phyloP scores from a whole-genome alignment of 139 green algal genomes.

The Picochlorum sp. region DNA sequence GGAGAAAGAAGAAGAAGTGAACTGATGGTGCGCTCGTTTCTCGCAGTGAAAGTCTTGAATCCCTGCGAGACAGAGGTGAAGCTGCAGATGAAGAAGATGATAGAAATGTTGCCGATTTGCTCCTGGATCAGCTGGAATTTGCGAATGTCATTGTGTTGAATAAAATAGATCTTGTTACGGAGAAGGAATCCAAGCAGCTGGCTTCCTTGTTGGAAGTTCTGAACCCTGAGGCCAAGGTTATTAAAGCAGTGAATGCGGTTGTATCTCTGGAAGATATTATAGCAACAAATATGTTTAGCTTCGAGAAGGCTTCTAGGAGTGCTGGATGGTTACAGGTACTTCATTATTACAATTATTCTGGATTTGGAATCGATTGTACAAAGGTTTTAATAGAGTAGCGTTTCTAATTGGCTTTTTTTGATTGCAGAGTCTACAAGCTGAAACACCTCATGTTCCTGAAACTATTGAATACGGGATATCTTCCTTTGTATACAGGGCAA shows the following conservation, averaged over 20 bases:
- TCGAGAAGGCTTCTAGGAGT: slow-evolving; percentile 36
- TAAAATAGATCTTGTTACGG: slow-evolving; percentile 45
- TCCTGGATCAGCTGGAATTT: slow-evolving; percentile 55
- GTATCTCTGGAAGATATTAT: slow-evolving; percentile 33
- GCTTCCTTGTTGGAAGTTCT: slow-evolving; percentile 25
- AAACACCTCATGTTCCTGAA: slow-evolving; percentile 27
- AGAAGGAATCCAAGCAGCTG: neutral
- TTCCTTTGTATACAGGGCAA: slow-evolving; percentile 53
- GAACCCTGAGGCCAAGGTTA: slow-evolving; percentile 42
- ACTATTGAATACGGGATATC: slow-evolving; percentile 54
- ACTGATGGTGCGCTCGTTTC: too few species aligned
- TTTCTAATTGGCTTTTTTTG: slow-evolving; percentile 39
- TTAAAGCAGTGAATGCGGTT: neutral
- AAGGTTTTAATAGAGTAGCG: slow-evolving; percentile 1
- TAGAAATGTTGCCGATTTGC: slow-evolving; percentile 49
- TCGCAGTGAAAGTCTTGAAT: slow-evolving; percentile 20
- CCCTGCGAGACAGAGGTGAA: slow-evolving; percentile 14
- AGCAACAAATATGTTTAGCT: slow-evolving; percentile 44
- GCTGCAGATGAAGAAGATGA: slow-evolving; percentile 24
- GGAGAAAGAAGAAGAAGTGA: too few species aligned
- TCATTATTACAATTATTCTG: slow-evolving; percentile 23
- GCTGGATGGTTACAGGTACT: slow-evolving; percentile 59
- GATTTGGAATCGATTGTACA: slow-evolving; percentile 12
- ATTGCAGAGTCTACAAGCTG: slow-evolving; percentile 35
- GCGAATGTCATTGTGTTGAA: slow-evolving; percentile 58